Conservation (phyloP, 306 rosid species). For the Gillenia trifoliata region DNA sequence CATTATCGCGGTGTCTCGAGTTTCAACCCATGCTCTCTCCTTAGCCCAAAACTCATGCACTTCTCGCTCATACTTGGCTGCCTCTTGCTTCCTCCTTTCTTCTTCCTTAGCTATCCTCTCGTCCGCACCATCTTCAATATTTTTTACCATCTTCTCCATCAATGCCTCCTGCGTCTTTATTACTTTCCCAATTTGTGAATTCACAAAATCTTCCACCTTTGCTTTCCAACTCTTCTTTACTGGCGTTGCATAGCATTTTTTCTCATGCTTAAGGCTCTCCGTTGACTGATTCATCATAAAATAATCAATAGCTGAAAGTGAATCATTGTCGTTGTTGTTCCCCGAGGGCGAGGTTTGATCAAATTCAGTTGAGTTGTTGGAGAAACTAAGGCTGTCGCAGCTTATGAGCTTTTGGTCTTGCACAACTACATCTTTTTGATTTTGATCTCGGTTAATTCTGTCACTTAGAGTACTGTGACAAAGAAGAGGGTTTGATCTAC, state of each 20-base stretch:
- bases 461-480: not conserved
- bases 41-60: constrained; percentile 58
- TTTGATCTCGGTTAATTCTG: constrained; percentile 15
- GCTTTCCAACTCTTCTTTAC: constrained; percentile 42
- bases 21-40: constrained; percentile 67
- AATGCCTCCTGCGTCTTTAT: constrained; percentile 63
- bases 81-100: constrained; percentile 54
- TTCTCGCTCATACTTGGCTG: constrained; percentile 37
- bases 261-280: not conserved
- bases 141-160: constrained; percentile 60
- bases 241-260: constrained; percentile 8
- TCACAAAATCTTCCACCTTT: constrained; percentile 55
- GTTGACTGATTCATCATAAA: not conserved
- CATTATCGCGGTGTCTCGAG: constrained; percentile 59
- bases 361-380: constrained; percentile 51
- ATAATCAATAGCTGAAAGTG: not conserved
- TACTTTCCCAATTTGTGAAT: constrained; percentile 51
- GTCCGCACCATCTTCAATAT: constrained; percentile 49
- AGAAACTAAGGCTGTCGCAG: constrained; percentile 45
- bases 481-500: constrained; percentile 1
- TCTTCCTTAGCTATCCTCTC: constrained; percentile 51
- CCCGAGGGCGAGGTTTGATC: constrained; percentile 59
- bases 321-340: constrained; percentile 45
- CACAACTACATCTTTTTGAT: not conserved
- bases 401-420: not conserved